These are phyloP conservation scores for Teratosphaeria gauchensis DNA, from an alignment of 2,329 filamentous ascomycete genomes.

Conservation along the genomic window DNA sequence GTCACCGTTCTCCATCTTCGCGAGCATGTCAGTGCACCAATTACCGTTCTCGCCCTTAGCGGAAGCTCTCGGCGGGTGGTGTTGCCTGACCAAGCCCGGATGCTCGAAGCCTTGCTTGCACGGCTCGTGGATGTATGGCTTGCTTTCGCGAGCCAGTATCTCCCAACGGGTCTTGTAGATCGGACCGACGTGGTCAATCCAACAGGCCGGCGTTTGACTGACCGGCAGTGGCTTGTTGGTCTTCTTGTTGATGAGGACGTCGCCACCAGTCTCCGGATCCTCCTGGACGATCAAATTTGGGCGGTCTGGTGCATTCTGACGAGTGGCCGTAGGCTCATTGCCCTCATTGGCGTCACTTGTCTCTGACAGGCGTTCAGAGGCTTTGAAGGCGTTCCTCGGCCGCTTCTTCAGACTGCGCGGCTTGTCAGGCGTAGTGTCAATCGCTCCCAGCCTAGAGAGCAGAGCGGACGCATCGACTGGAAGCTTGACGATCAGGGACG, in stretches of 20 bases:
- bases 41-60: not conserved
- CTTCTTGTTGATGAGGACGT: not conserved
- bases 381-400: not conserved
- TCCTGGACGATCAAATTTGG: not conserved
- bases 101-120: slow-evolving; percentile 16
- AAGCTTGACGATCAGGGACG: not conserved
- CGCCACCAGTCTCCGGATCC: not conserved
- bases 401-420: not conserved
- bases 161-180: slow-evolving; percentile 14
- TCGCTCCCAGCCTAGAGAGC: not conserved
- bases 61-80: slow-evolving; percentile 7
- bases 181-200: slow-evolving; percentile 11
- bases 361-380: not conserved
- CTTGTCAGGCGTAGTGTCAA: not conserved
- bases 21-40: not conserved
- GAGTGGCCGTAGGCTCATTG: not conserved
- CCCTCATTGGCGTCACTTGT: not conserved
- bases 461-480: not conserved
- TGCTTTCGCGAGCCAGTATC: slow-evolving; percentile 10
- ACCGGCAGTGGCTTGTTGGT: not conserved
- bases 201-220: not conserved
- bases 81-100: slow-evolving; percentile 16
- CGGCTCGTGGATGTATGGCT: slow-evolving; percentile 17
- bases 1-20: slow-evolving; percentile 2
- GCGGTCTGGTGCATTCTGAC: not conserved